Evolutionary conservation across 257 asterid genomes (phyloP), one percentile per base, ranked within the genome.

Genomic region (Nicotiana knightiana): DNA sequence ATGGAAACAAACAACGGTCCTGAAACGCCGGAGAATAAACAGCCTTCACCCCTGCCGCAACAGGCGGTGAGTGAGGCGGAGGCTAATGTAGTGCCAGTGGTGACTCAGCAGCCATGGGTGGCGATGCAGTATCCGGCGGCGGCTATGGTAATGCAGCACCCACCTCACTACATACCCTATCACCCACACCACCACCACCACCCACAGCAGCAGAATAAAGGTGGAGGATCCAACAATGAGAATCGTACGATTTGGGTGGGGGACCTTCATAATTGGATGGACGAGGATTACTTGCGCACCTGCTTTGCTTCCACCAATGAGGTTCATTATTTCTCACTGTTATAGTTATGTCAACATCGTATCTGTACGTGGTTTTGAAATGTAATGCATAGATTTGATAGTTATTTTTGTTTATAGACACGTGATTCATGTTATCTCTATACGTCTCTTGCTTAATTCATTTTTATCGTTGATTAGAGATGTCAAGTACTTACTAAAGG

Each of bases 221-320:
- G 85, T 53, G 91, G 94, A n/a, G 94, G 95, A 88, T 89, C 94
- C 81, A 90, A 86, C 73, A 96, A 90, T 7, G 97, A 92, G 83
- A 94, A 95, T 84, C 90, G 92, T 76, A 95, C 98, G 86, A 88
- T 95, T 91, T 95, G 99, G 99, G 92, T 95, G 2, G 99, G 99
- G 0, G 99, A 95, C 90, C 93, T 95, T 26, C 93, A 90, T 59
- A 87, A 82, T 83, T 95, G 99, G 99, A 95, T 95, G 99, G 99
- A 93, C 81, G 99, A 95, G 90, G 98, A 95, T 88, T 95, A 95
- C 82, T 92, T 95, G 67, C 91, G 97, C 17, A 91, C 59, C 89
- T 95, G 98, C 93, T 95, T 95, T 39, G 95, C 94, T 86, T 84
- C 97, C 33, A 89, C 96, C 28, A 94, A 95, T 59, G 97, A 91